Base-by-base conservation (phyloP, 2,329 filamentous ascomycete species). In the Aspergillus sp. region DNA sequence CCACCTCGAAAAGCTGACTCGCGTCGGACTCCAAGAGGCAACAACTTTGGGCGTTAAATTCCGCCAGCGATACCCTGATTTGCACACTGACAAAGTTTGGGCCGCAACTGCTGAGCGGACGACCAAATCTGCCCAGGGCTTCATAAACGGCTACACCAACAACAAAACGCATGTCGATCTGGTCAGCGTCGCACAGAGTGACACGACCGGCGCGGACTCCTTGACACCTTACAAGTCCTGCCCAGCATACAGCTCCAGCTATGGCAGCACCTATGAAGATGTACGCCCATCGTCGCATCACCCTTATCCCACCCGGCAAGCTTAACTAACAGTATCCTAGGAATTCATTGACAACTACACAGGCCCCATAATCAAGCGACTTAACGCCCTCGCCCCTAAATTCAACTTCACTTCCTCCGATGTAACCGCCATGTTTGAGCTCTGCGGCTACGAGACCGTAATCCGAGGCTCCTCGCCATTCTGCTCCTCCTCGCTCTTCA, bases 171-270 rank as follows among this genome's bases (percentile, higher is more conserved):
- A 78, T 54, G 87, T 87, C 61, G 75, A 83, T 50, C 78, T 87
- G 7, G 80, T 86, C 48, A 78, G 79, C 64, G 76, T 89, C 55
- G 82, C 82, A 63, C 86, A 89, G 70, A 82, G 81, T 19, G 70
- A 84, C 59, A 77, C 86, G 61, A 76, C 81, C 2, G 87, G 86
- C 17, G 87, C 87, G 8, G 79, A 89, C 68, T 82, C 79, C 50
- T 73, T 89, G 64, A 89, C 87, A 1, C 86, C 87, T 0, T 89
- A 90, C 74, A 84, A 85, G 70, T 82, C 82, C 41, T 90, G 88
- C 66, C 85, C 86, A 12, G 85, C 82, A 12, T 90, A 89, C 72
- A 85, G 82, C 48, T 80, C 80, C 1, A 83, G 83, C 2, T 78
- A 80, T 3, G 87, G 87, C 2, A 84, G 82, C 65, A 76, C 86